Conservation (phyloP, 495 filamentous ascomycete species). For the Glarea lozoyensis region DNA sequence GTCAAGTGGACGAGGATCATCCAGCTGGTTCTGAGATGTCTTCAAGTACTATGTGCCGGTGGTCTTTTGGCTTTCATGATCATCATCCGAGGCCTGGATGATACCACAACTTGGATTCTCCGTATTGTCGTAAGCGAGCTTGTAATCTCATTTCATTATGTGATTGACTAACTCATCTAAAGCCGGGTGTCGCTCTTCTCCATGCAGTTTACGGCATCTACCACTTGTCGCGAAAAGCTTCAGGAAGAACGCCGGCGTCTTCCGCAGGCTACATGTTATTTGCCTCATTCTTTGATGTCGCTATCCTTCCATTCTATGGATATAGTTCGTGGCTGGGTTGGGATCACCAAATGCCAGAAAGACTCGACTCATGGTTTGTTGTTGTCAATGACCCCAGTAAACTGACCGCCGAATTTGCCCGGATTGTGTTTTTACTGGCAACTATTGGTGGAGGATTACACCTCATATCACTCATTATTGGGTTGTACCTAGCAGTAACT, state of each 20-base stretch:
- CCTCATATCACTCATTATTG: slow-evolving; percentile 56
- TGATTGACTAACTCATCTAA: not conserved
- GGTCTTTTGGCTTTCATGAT: slow-evolving; percentile 67
- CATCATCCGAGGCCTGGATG: slow-evolving; percentile 54
- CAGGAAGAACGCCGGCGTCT: slow-evolving; percentile 60
- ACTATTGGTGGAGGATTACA: slow-evolving; percentile 57
- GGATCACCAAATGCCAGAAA: slow-evolving; percentile 39
- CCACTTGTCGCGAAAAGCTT: slow-evolving; percentile 60
- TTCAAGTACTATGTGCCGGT: slow-evolving; percentile 57
- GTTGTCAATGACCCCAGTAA: slow-evolving; percentile 39
- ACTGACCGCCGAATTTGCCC: slow-evolving; percentile 46
- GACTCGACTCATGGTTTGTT: slow-evolving; percentile 53
- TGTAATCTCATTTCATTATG: no score
- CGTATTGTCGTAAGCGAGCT: slow-evolving; percentile 60
- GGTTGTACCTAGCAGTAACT: slow-evolving; percentile 59
- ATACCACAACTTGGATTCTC: slow-evolving; percentile 62
- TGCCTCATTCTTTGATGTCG: slow-evolving; percentile 59
- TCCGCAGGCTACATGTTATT: slow-evolving; percentile 82
- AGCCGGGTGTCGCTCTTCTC: slow-evolving; percentile 61
- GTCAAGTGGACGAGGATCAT: slow-evolving; percentile 55
- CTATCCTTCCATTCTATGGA: slow-evolving; percentile 66
- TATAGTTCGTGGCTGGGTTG: slow-evolving; percentile 54
- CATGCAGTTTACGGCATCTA: slow-evolving; percentile 69
- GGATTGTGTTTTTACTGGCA: slow-evolving; percentile 54
- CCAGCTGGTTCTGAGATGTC: slow-evolving; percentile 56